A percentile compares a stretch with the other conserved stretches of the same genome.
These are phyloP conservation scores for Solanum hybrid DNA, from an alignment of 305 asterid species.

Conservation along the genomic window DNA sequence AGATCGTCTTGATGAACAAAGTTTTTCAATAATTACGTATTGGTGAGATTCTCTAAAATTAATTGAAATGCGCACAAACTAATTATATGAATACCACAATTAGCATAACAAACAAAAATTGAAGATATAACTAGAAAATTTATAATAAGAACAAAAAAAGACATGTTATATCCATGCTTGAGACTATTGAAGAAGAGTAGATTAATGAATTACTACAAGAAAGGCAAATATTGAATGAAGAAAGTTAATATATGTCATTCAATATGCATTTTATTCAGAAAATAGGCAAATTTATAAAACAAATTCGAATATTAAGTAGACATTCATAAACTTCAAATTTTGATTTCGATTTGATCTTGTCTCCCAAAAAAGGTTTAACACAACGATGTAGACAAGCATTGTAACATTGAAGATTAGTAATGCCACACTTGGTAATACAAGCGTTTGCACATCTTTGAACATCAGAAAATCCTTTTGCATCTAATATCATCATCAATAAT, in stretches of 20 bases:
- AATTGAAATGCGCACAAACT: fast-evolving
- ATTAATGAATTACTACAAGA: neutral
- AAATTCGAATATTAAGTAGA: too few relatives aligned
- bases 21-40: neutral
- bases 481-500: too few relatives aligned
- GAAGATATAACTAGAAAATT: neutral
- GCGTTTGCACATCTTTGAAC: too few relatives aligned
- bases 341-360: too few relatives aligned
- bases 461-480: too few relatives aligned
- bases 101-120: neutral
- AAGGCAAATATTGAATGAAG: neutral
- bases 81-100: neutral
- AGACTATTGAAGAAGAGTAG: neutral
- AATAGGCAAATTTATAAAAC: neutral
- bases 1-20: too few relatives aligned
- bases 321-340: too few relatives aligned
- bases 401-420: too few relatives aligned
- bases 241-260: neutral
- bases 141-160: neutral
- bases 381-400: too few relatives aligned
- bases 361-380: too few relatives aligned
- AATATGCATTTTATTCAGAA: neutral
- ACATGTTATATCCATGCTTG: neutral
- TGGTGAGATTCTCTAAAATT: neutral
- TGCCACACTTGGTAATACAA: too few relatives aligned